These are phyloP conservation scores for Penicillium alfredii DNA, from an alignment of 495 filamentous ascomycete species.

Conservation along the genomic window DNA sequence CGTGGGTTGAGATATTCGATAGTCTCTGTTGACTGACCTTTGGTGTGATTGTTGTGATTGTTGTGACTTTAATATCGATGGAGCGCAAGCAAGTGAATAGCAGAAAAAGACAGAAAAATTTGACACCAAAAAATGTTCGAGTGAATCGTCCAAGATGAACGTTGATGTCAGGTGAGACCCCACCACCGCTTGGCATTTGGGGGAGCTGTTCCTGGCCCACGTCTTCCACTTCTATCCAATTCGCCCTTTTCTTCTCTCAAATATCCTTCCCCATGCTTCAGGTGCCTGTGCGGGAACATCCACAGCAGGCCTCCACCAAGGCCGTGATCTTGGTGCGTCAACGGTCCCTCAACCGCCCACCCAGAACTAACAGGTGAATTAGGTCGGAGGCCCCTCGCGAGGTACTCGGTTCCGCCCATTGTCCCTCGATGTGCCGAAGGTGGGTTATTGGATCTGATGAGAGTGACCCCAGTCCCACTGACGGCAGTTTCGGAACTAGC, in stretches of 20 bases:
- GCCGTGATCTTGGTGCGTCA: slow-evolving; percentile 61
- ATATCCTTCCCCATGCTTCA: slow-evolving; percentile 38
- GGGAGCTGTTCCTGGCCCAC: slow-evolving; percentile 13
- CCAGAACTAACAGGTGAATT: slow-evolving; percentile 14
- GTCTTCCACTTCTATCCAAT: slow-evolving; percentile 6
- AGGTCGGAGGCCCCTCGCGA: slow-evolving; percentile 92
- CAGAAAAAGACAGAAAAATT: too few species aligned
- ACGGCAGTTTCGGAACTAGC: too few species aligned
- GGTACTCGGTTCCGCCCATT: slow-evolving; percentile 95
- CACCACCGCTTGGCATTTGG: slow-evolving; percentile 24
- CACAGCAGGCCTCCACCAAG: slow-evolving; percentile 55
- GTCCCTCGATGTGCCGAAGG: slow-evolving; percentile 96
- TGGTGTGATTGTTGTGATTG: too few species aligned
- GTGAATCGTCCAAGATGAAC: too few species aligned
- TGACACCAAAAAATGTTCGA: too few species aligned
- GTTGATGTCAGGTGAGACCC: slow-evolving; percentile 25
- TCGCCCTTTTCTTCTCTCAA: slow-evolving; percentile 5
- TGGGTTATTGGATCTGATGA: slow-evolving; percentile 39
- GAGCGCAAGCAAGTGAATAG: too few species aligned
- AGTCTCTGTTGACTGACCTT: too few species aligned
- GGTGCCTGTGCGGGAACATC: slow-evolving; percentile 41
- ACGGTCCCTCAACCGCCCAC: slow-evolving; percentile 5
- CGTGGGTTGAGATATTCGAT: too few species aligned
- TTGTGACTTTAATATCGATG: too few species aligned
- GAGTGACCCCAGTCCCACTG: too few species aligned